Percentiles rank a stretch among this genome's conserved stretches.
Conservation (phyloP, 495 filamentous ascomycete genomes). For the Bombardia bombarda region DNA sequence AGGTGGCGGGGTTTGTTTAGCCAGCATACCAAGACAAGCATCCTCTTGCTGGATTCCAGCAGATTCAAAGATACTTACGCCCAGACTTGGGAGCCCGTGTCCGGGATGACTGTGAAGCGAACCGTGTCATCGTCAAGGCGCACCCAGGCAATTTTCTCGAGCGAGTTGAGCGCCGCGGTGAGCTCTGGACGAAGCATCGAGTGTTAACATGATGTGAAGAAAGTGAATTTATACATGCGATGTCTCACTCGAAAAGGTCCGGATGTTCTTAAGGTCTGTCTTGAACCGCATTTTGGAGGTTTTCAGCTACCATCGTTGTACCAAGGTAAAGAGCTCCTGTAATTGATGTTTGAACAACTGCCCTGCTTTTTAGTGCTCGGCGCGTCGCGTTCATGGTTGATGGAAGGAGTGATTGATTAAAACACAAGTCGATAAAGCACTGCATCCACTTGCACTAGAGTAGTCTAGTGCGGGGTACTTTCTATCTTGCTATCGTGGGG, state of each 20-base stretch:
- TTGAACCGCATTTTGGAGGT: conserved; percentile 64
- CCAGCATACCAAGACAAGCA: too few relatives aligned
- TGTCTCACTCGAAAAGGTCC: conserved; percentile 71
- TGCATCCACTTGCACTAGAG: too few relatives aligned
- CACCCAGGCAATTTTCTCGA: conserved; percentile 91
- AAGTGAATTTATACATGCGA: background rate
- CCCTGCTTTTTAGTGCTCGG: too few relatives aligned
- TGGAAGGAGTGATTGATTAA: too few relatives aligned
- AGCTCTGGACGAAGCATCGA: conserved; percentile 50
- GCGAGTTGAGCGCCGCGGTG: conserved; percentile 71
- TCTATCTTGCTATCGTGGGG: too few relatives aligned
- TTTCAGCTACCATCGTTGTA: background rate
- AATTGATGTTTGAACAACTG: background rate
- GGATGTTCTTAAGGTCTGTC: conserved; percentile 69
- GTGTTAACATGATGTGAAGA: conserved; percentile 1
- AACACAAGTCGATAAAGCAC: too few relatives aligned
- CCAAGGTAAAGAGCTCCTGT: background rate
- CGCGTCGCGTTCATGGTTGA: too few relatives aligned
- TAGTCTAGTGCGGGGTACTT: too few relatives aligned
- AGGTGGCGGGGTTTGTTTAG: too few relatives aligned
- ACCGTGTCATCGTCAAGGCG: conserved; percentile 77
- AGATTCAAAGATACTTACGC: conserved; percentile 72
- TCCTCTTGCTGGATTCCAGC: too few relatives aligned
- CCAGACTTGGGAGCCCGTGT: conserved; percentile 94
- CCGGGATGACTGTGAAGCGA: conserved; percentile 91